Evolutionary conservation across 2,329 filamentous ascomycete genomes (phyloP), one percentile per base, ranked within the genome.

Genomic region (Exserohilum turcica): DNA sequence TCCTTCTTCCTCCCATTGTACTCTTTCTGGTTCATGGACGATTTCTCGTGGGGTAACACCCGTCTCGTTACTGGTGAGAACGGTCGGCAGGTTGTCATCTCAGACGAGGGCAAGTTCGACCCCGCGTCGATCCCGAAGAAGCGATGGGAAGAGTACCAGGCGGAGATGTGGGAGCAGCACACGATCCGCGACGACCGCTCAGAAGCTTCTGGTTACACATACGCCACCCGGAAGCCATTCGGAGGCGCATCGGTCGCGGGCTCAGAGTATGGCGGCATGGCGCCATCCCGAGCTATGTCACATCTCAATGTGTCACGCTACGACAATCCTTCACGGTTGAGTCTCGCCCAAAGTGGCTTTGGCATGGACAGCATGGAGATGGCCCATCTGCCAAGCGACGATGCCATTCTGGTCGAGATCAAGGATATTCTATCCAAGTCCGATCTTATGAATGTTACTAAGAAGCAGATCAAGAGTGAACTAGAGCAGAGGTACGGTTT

Each of bases 11-110:
- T 99, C 38, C 94, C 94, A 0, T 79, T 99, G 24, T 97, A 97
- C 75, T 84, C 93, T 43, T 99, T 99, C 84, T 99, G 94, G 94
- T 85, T 97, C 79, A 97, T 97, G 94, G 94, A 99, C 76, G 94
- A 99, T 78, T 99, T 99, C 84, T 90, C 89, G 67, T 99, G 94
- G 94, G 94, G 94, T 77, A 99, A 97, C 77, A 99, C 94, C 35
- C 93, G 94, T 86, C 86, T 99, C 52, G 92, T 99, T 60, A 94
- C 90, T 6, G 94, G 94, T 73, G 94, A 99, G 74, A 88, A 88
- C 75, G 94, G 94, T 60, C 88, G 91, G 74, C 93, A 97, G 81
- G 80, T 97, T 57, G 86, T 99, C 65, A 88, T 99, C 62, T 91
- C 92, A 1, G 94, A 99, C 74, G 94, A 99, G 78, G 94, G 94